Base-by-base conservation (phyloP, 2,329 filamentous ascomycete genomes). In the Trichoderma koningiopsis region DNA sequence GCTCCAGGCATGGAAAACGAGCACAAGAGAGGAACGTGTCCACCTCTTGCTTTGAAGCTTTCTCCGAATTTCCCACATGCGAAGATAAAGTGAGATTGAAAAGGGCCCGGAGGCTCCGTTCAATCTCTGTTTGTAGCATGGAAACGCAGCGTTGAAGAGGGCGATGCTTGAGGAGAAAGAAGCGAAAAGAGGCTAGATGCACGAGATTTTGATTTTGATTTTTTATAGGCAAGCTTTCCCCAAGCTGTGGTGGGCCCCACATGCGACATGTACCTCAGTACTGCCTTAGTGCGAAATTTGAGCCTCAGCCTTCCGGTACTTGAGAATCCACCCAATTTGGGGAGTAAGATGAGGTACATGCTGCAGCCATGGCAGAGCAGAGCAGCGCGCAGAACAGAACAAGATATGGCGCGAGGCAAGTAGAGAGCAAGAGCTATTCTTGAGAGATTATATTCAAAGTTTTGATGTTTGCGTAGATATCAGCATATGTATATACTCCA, bases 11-110 rank as follows among this genome's bases (percentile, higher is more conserved):
- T 57, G 63, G 69, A 40, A 49, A 49, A 79, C 47, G 76, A 55
- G 73, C 77, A 80, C 77, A 71, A 68, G 69, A 64, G 59, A 43
- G 13, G n/a, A 35, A 10, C 59, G n/a, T 13, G 4, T 43, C 52
- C 35, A 35, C 33, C 52, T 63, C 64, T 22, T 68, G 68, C 40
- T 63, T 73, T 79, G 93, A 92, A 94, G 92, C 94, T 90, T 96
- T 92, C 93, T 96, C 93, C 92, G 92, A 96, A 95, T 96, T 96
- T 96, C 92, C 93, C 92, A 94, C 93, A 93, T 94, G 93, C 92
- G 83, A 73, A 68, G 66, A 66, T 70, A 62, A 27, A 13, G 3
- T 4, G 40, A 8, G 58, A 37, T 27, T 63, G 72, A 76, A 72
- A 77, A 49, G 47, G 66, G 68, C 62, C 35, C 58, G 53, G 57